Percentiles rank a stretch among this genome's conserved stretches.
phyloP scores from a whole-genome alignment of 1,139 yeast species.

The Hyphopichia khmerensis region DNA sequence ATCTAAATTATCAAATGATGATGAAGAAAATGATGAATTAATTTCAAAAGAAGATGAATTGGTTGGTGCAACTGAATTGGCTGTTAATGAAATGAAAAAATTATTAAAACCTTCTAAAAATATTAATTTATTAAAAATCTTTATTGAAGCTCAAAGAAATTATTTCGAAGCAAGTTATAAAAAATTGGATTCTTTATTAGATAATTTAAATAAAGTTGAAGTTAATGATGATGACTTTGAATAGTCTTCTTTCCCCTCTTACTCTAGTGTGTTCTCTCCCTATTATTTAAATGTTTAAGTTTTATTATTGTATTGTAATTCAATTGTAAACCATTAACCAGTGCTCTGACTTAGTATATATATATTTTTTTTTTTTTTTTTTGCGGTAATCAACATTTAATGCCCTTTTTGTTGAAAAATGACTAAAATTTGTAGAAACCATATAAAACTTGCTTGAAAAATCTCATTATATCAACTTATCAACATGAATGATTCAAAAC shows the following conservation, averaged over 20 bases:
- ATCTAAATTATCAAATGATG: slow-evolving; percentile 34
- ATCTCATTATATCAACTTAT: too few species aligned
- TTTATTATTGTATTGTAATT: too few species aligned
- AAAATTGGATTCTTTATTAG: slow-evolving; percentile 32
- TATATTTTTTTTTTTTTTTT: too few species aligned
- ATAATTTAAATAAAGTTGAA: slow-evolving; percentile 34
- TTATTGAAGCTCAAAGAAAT: slow-evolving; percentile 65
- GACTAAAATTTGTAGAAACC: too few species aligned
- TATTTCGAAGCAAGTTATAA: slow-evolving; percentile 53
- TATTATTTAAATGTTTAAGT: too few species aligned
- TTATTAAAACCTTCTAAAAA: slow-evolving; percentile 67
- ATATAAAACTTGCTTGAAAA: too few species aligned
- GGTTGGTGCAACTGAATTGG: slow-evolving; percentile 71
- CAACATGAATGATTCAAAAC: slow-evolving; percentile 6
- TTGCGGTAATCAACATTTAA: too few species aligned
- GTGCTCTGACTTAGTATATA: too few species aligned
- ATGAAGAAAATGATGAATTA: slow-evolving; percentile 50
- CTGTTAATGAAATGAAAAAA: slow-evolving; percentile 75
- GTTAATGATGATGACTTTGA: slow-evolving; percentile 28
- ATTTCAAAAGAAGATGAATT: slow-evolving; percentile 74
- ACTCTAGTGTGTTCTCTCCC: too few species aligned
- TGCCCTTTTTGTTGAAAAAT: not conserved
- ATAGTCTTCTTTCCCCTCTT: not conserved
- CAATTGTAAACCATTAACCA: too few species aligned
- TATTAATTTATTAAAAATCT: slow-evolving; percentile 58